Evolutionary conservation across 2,329 filamentous ascomycete species (phyloP).

Genomic region (Ascochyta clinopodiicola): DNA sequence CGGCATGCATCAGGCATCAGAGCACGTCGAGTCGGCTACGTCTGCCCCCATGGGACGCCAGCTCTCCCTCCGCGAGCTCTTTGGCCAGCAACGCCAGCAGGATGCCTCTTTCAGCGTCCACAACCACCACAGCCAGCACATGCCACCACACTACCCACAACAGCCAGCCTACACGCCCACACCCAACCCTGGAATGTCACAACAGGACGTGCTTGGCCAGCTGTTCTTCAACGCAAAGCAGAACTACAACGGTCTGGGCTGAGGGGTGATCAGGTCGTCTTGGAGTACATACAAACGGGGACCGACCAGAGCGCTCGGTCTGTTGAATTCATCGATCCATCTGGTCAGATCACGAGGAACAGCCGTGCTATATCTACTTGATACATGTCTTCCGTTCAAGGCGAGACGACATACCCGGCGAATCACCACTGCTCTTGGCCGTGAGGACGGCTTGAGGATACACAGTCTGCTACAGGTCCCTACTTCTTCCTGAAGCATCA

Average conservation of each 20-base stretch:
- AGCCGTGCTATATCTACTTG: neutral
- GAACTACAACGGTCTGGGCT: slow-evolving; percentile 37
- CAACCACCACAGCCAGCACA: slow-evolving; percentile 10
- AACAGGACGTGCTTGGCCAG: slow-evolving; percentile 42
- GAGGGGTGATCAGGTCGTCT: neutral
- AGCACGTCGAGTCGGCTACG: slow-evolving; percentile 38
- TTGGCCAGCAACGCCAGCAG: slow-evolving; percentile 61
- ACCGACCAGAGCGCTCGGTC: neutral
- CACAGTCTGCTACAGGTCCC: neutral
- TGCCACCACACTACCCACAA: neutral
- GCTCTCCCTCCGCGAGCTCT: slow-evolving; percentile 60
- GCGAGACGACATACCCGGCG: neutral
- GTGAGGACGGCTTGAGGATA: neutral
- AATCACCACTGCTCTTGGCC: neutral
- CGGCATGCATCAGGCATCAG: slow-evolving; percentile 25
- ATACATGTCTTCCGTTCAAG: neutral
- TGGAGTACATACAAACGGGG: neutral
- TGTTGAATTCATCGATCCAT: too few relatives aligned
- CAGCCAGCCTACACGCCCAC: slow-evolving; percentile 24
- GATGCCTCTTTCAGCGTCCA: slow-evolving; percentile 60
- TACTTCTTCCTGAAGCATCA: neutral
- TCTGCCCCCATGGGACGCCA: slow-evolving; percentile 60
- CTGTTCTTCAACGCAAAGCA: slow-evolving; percentile 47
- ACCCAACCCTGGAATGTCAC: slow-evolving; percentile 27
- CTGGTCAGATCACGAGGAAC: neutral